Base-by-base conservation (phyloP, 805 yeast genomes). In the Kregervanrija pseudodelftensis region DNA sequence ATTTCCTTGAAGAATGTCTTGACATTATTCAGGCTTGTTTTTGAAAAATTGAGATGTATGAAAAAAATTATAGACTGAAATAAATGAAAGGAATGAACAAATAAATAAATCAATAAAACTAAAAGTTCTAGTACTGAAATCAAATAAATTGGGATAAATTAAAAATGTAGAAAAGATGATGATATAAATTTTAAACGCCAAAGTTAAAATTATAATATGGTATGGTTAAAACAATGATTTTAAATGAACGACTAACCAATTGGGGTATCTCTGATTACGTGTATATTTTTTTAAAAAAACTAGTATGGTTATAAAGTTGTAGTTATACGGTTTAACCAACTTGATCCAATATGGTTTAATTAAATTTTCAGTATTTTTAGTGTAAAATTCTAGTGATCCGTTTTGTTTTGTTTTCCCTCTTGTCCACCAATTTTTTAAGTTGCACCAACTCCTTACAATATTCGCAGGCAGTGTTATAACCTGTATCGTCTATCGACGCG, bases 1-100 rank as follows among this genome's bases (percentile, higher is more conserved):
- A 59, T 46, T 59, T 60, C 39, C 59, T 53, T 11, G 56, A 49
- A 10, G 53, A 46, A 12, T 39, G n/a, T 30, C 28, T 15, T 33
- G 16, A 8, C 36, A 12, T 30, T 12, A 28, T 35, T 13, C 37
- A 17, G 35, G 15, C 2, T 22, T 36, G 42, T 32, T 33, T 9
- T 33, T n/a, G 14, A 33, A 33, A n/a, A 14, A 33, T 4, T n/a
- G 4, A 9, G 14, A 13, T 11, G 11, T 15, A 15, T 30, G 33
- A 16, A 28, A 12, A 12, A 38, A 38, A 22, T 5, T 5, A 4
- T 33, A 13, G 36, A 11, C 28, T 7, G 22, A 17, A 13, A 5
- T 33, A 33, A 33, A 33, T 13, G 36, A 33, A 14, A 14, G 11
- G 13, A 13, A 14, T 33, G 36, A 8, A 33, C 7, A 33, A 14